Base-by-base conservation (phyloP, 179 eudicot species). In the Pouteria campechiana region DNA sequence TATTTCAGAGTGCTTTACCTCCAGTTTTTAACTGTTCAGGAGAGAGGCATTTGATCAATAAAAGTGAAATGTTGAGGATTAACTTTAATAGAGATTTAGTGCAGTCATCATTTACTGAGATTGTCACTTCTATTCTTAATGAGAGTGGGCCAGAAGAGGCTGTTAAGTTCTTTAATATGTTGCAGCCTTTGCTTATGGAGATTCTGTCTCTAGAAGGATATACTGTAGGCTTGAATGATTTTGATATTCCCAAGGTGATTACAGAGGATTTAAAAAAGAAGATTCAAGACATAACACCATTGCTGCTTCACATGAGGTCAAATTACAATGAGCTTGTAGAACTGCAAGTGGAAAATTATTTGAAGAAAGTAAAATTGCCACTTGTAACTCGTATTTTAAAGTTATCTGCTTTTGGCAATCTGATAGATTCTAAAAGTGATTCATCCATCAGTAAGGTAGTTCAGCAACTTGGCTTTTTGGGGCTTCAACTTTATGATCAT, bases 141-240 rank as follows among this genome's bases (percentile, higher is more conserved):
- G 72, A 69, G 38, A 87, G 87, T 64, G 94, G 96, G 17, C 85
- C 96, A 2, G 54, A 60, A 22, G 88, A 79, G 32, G 94, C 84
- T 25, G 32, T 86, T 41, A 52, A 50, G 39, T 78, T 90, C 46
- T 79, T 86, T 35, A 75, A 86, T 38, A 58, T 77, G 12, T 44
- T 86, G 35, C 94, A 87, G 60, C 96, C 98, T 3, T 61, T 92
- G 58, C 46, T 87, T 40, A 92, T 87, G 99, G 99, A 92, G 32
- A 64, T 69, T 54, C 17, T 90, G 15, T 75, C 57, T 57, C 37
- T 74, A 12, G 75, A 86, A 55, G 98, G 98, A 7, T 90, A 68
- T 24, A 86, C 83, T 58, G 81, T 90, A 3, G 60, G 87, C 24
- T 37, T 90, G 47, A 49, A 65, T 43, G 96, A 92, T 48, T 75